Base-by-base conservation (phyloP, 148 eudicot genomes). In the Simmondsia chinensis region DNA sequence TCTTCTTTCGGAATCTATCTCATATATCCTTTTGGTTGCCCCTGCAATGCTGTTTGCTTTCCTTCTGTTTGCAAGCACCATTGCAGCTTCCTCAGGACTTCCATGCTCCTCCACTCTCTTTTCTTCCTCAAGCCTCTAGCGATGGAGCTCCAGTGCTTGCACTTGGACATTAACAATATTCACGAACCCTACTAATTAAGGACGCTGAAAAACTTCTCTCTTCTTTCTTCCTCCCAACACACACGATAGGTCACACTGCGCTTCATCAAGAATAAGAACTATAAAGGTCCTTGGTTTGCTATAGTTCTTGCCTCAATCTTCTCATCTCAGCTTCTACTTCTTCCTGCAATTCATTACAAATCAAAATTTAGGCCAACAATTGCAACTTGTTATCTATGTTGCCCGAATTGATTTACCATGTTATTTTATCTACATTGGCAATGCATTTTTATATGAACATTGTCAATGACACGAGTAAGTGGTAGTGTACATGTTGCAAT, bases 211-310 rank as follows among this genome's bases (percentile, higher is more conserved):
- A 8, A 8, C 7, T 16, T 15, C 40, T 36, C 12, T 4, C 8
- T 36, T 11, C 8, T 14, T 3, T 36, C 17, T 35, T 36, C 18
- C 2, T 41, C 7, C 17, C 14, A n/a, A 2, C 11, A 16, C 14
- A n/a, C 28, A 16, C 19, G 2, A 43, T 23, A 18, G 9, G 15
- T 12, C 22, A 17, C 13, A 42, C 3, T 16, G 6, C 34, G 17
- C 2, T 9, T n/a, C 1, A 48, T 5, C 14, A 20, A 23, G 12
- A 6, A 15, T 15, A 20, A 1, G 11, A 67, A 32, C 85, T 79
- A 16, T 89, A 89, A 78, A 89, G 39, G 3, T 81, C 78, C 95
- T 81, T 81, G 4, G 93, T 84, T 71, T 74, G 87, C 58, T 73
- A 74, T 12, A 89, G 80, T 69, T 89, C 97, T 31, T 73, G 61